These are phyloP conservation scores for Fusarium keratoplasticum DNA, from an alignment of 2,329 filamentous ascomycete species.

Conservation along the genomic window DNA sequence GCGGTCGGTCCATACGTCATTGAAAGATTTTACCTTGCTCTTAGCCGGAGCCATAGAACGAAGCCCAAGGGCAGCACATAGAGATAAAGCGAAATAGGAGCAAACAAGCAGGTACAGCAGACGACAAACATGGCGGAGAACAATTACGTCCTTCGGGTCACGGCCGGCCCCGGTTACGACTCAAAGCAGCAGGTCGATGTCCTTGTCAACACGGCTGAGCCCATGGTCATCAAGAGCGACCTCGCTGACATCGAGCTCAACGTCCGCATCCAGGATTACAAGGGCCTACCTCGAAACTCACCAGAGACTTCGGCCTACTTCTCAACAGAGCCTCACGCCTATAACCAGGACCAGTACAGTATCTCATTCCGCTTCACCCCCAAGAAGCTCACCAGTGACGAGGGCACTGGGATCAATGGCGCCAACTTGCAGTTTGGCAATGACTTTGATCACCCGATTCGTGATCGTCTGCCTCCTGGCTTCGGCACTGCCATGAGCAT, in stretches of 20 bases:
- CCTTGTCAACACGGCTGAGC: slow-evolving; percentile 76
- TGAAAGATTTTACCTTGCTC: background rate
- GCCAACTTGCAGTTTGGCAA: slow-evolving; percentile 90
- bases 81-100: background rate
- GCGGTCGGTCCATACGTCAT: slow-evolving; percentile 26
- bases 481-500: slow-evolving; percentile 87
- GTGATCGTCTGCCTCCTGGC: slow-evolving; percentile 85
- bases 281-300: slow-evolving; percentile 77
- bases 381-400: slow-evolving; percentile 56
- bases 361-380: slow-evolving; percentile 84
- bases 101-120: background rate
- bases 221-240: slow-evolving; percentile 71
- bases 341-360: slow-evolving; percentile 82
- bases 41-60: background rate
- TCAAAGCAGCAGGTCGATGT: slow-evolving; percentile 77
- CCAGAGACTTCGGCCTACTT: slow-evolving; percentile 84
- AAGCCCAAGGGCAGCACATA: background rate
- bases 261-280: slow-evolving; percentile 76
- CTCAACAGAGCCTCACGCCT: slow-evolving; percentile 72
- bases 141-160: slow-evolving; percentile 82
- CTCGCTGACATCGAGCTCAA: slow-evolving; percentile 75
- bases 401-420: slow-evolving; percentile 67
- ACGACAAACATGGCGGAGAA: slow-evolving; percentile 65
- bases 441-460: slow-evolving; percentile 92
- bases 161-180: slow-evolving; percentile 83